A percentile compares a stretch with the other conserved stretches of the same genome.
phyloP scores from a whole-genome alignment of 2,329 filamentous ascomycete species.

The Meredithiella fracta region DNA sequence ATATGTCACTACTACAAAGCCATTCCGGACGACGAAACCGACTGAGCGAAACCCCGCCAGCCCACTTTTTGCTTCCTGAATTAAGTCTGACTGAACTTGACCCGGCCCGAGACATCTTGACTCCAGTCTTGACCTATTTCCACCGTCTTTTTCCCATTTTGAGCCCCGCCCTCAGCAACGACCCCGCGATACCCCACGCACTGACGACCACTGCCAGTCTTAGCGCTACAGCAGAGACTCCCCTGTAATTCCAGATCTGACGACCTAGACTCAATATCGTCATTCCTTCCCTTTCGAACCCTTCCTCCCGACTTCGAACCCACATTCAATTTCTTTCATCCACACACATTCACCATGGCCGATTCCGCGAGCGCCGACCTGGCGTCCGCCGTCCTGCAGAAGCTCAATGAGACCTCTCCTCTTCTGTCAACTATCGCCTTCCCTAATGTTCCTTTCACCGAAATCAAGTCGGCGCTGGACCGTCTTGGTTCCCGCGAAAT shows the following conservation, averaged over 20 bases:
- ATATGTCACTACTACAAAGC: not conserved
- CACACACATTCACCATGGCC: constrained; percentile 24
- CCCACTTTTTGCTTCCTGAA: not conserved
- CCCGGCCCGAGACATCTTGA: not conserved
- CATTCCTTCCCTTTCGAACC: not conserved
- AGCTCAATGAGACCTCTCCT: constrained; percentile 45
- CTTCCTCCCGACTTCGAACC: not conserved
- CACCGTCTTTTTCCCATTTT: not conserved
- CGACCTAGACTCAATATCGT: not conserved
- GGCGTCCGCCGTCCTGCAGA: constrained; percentile 46
- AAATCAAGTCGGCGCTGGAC: constrained; percentile 77
- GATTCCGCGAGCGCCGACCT: constrained; percentile 35
- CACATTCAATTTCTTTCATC: not conserved
- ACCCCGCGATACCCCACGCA: constrained; percentile 1
- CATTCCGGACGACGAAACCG: not conserved
- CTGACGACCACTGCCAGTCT: not conserved
- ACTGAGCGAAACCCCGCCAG: not conserved
- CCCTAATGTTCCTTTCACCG: constrained; percentile 45
- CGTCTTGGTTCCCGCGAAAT: constrained; percentile 70
- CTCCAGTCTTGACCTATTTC: not conserved
- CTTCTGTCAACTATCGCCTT: constrained; percentile 55
- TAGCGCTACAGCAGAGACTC: not conserved
- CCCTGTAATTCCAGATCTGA: not conserved
- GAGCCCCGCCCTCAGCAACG: not conserved
- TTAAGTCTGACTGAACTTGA: not conserved